Evolutionary conservation across 2,329 filamentous ascomycete species (phyloP), one percentile per base, ranked within the genome.

Genomic region (Phialophora macrospora): DNA sequence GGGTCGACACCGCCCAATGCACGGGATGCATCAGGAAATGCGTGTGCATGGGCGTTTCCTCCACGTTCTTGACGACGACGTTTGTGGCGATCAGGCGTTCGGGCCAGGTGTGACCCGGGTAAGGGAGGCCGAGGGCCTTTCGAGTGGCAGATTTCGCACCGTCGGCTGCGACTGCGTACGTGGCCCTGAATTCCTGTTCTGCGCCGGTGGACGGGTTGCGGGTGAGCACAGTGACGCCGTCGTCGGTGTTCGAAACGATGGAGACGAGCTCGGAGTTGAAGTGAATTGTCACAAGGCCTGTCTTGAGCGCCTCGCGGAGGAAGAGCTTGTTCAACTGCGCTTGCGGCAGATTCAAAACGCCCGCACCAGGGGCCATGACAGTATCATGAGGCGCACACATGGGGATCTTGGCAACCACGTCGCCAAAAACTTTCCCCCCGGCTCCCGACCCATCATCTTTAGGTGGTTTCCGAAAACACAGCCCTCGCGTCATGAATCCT

Each of bases 81-180:
- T 67, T 62, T 2, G 65, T 67, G 32, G 65, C 48, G 26, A 67
- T 60, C 26, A 67, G 44, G 9, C 62, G 55, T 48, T 67, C 65
- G 4, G 61, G 65, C 65, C 65, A 67, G 17, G 65, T 64, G 44
- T 67, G 65, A n/a, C 65, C 65, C 5, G 65, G 49, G 46, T 61
- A 67, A 11, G 65, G 32, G 24, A 67, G 61, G 22, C 61, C 62
- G 11, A 67, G 62, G 20, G 56, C 32, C 22, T 67, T 67, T 26
- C 65, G 55, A 5, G 57, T 26, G 3, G 22, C 32, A 5, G 65
- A 67, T 12, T 54, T 24, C 6, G 61, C 65, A 11, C 65, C 65
- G 38, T 67, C 65, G 20, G 65, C 51, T n/a, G 32, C 61, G 11
- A 67, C 65, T 6, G 55, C 32, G 52, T 61, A 67, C 17, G 12